Percentiles rank a stretch among this genome's conserved stretches.
These are phyloP conservation scores for Syzygium grande DNA, from an alignment of 345 rosid genomes.

Conservation along the genomic window DNA sequence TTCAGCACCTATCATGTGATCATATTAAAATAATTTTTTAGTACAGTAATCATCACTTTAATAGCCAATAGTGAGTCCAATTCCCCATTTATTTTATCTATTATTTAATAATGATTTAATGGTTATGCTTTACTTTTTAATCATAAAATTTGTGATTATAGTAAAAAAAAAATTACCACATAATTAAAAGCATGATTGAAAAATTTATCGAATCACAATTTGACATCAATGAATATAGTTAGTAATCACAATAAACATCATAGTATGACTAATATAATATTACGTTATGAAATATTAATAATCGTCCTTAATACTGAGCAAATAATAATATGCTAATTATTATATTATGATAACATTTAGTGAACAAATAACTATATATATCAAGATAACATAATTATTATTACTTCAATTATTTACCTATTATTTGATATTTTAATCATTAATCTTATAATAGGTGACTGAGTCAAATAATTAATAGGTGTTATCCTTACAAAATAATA, in stretches of 20 bases:
- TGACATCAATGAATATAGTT: not conserved
- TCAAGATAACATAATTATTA: not conserved
- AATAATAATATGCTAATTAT: not conserved
- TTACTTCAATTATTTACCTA: not conserved
- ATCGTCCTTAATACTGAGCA: not conserved
- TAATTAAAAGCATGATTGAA: not conserved
- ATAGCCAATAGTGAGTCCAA: not conserved
- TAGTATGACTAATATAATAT: not conserved
- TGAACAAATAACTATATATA: not conserved
- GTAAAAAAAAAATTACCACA: not conserved
- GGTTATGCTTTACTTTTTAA: not conserved
- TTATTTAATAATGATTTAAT: not conserved
- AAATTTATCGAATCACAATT: not conserved
- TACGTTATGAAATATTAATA: not conserved
- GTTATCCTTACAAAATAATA: not conserved
- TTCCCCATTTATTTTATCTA: not conserved
- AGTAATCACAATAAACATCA: not conserved
- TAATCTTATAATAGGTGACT: not conserved
- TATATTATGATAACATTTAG: not conserved
- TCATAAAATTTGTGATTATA: not conserved
- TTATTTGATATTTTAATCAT: not conserved
- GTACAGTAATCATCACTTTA: not conserved
- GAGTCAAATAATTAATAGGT: not conserved
- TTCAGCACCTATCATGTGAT: not conserved
- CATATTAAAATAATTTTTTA: not conserved